Conservation (phyloP, 1,284 basidiomycete species). For the Volvariella volvacea region DNA sequence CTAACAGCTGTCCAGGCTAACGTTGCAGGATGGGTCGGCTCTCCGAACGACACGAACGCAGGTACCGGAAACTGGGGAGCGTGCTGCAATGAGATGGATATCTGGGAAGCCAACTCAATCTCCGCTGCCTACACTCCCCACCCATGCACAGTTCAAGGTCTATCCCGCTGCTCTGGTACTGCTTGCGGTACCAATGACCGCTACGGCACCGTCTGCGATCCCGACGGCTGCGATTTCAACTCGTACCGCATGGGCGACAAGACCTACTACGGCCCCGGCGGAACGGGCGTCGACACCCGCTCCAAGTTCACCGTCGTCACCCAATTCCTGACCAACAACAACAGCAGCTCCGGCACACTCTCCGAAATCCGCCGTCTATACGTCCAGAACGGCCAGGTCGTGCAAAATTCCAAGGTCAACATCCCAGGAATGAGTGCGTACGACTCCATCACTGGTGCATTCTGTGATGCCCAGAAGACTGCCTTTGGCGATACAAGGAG, state of each 20-base stretch:
- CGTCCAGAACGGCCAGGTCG: slow-evolving; percentile 37
- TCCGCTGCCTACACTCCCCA: slow-evolving; percentile 39
- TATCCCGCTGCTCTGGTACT: slow-evolving; percentile 24
- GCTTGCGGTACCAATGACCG: slow-evolving; percentile 25
- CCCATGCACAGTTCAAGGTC: slow-evolving; percentile 26
- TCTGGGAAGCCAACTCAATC: slow-evolving; percentile 34
- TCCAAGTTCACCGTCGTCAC: slow-evolving; percentile 42
- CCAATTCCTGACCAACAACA: slow-evolving; percentile 39
- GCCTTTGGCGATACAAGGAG: slow-evolving; percentile 29
- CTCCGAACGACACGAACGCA: slow-evolving; percentile 10
- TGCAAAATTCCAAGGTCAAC: slow-evolving; percentile 34
- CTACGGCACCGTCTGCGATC: slow-evolving; percentile 32
- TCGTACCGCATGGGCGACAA: slow-evolving; percentile 38
- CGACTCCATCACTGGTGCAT: slow-evolving; percentile 24
- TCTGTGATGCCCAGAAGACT: slow-evolving; percentile 26
- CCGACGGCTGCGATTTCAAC: slow-evolving; percentile 45
- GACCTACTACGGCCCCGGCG: slow-evolving; percentile 28
- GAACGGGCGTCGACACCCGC: slow-evolving; percentile 28
- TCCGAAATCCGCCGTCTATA: slow-evolving; percentile 40
- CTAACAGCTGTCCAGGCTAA: slow-evolving; percentile 26
- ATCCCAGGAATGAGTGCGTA: slow-evolving; percentile 25
- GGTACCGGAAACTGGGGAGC: slow-evolving; percentile 28
- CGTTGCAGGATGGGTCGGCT: slow-evolving; percentile 28
- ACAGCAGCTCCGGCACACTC: slow-evolving; percentile 31
- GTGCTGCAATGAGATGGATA: slow-evolving; percentile 44